Evolutionary conservation across 305 asterid genomes (phyloP).

Genomic region (Ajuga reptans): DNA sequence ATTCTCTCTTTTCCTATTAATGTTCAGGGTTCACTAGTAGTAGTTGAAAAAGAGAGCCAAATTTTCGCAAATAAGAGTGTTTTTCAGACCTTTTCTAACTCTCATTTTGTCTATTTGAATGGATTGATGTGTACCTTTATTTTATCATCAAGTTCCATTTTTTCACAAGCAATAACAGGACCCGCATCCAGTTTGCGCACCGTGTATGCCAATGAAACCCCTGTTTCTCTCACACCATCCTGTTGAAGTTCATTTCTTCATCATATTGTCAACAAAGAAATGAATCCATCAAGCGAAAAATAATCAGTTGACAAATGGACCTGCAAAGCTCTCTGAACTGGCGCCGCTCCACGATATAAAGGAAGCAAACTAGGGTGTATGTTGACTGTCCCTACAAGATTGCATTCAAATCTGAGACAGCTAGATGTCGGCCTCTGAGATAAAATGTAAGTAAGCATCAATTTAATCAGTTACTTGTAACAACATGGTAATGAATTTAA

Average conservation of each 20-base stretch:
- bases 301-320: slow-evolving; percentile 28
- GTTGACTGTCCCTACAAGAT: slow-evolving; percentile 75
- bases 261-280: background rate
- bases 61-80: background rate
- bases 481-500: background rate
- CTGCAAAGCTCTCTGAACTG: slow-evolving; percentile 95
- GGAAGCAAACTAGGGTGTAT: slow-evolving; percentile 93
- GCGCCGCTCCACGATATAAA: slow-evolving; percentile 94
- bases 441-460: background rate
- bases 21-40: background rate
- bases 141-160: slow-evolving; percentile 51
- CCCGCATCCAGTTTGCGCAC: slow-evolving; percentile 90
- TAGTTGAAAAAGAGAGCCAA: background rate
- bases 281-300: background rate
- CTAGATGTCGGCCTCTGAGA: slow-evolving; percentile 21
- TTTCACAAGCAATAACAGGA: slow-evolving; percentile 65
- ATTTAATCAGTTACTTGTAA: background rate
- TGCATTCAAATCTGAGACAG: slow-evolving; percentile 28
- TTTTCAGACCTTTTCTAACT: background rate
- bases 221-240: slow-evolving; percentile 90
- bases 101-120: background rate
- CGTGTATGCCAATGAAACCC: slow-evolving; percentile 89
- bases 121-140: slow-evolving; percentile 50
- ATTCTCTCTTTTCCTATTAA: background rate
- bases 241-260: slow-evolving; percentile 27